phyloP scores from a whole-genome alignment of 2,329 filamentous ascomycete species.

The Hyphodiscus sp. region DNA sequence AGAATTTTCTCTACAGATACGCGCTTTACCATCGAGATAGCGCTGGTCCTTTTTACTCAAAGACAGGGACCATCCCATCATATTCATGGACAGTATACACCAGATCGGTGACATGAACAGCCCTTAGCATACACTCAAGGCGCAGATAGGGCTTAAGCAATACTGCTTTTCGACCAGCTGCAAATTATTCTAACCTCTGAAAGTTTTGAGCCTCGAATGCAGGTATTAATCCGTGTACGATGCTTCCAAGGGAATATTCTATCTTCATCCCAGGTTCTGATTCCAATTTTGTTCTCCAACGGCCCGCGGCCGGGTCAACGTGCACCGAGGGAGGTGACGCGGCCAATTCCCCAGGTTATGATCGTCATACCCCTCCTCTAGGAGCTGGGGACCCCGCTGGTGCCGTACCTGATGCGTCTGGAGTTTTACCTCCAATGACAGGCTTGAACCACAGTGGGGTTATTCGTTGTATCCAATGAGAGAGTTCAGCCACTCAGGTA shows the following conservation, averaged over 20 bases:
- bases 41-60: too few relatives aligned
- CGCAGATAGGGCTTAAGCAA: too few relatives aligned
- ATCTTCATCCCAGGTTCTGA: not conserved
- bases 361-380: conserved; percentile 5
- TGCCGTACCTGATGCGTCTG: conserved; percentile 1
- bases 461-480: not conserved
- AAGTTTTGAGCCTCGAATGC: not conserved
- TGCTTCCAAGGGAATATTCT: not conserved
- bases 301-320: not conserved
- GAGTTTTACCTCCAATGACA: conserved; percentile 19
- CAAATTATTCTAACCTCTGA: not conserved
- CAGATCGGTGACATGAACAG: too few relatives aligned
- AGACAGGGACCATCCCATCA: too few relatives aligned
- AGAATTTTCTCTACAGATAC: too few relatives aligned
- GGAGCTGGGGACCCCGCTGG: not conserved
- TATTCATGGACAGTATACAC: not conserved
- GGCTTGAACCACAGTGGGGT: too few relatives aligned
- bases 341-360: not conserved
- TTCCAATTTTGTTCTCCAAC: not conserved
- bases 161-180: too few relatives aligned
- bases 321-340: not conserved
- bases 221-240: not conserved
- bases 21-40: too few relatives aligned
- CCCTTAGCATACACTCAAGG: too few relatives aligned
- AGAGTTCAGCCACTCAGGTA: not conserved